phyloP scores from a whole-genome alignment of 2,329 filamentous ascomycete species.

The Nemania serpens region DNA sequence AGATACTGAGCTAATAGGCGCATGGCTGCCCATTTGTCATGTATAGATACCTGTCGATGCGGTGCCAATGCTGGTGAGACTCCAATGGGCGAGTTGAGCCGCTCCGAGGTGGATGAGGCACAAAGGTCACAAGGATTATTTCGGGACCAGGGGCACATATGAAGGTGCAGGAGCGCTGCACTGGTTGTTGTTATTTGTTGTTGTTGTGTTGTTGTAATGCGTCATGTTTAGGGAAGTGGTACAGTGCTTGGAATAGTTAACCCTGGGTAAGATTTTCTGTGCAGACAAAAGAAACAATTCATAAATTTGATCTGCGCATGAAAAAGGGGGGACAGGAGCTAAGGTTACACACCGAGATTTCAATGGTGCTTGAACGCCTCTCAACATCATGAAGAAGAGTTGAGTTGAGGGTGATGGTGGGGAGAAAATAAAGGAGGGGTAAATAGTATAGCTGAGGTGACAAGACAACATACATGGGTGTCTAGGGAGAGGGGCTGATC shows the following conservation, averaged over 20 bases:
- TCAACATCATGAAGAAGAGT: no score
- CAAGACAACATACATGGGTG: not conserved
- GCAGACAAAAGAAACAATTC: slow-evolving; percentile 19
- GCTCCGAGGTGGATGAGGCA: slow-evolving; percentile 14
- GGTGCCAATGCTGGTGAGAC: slow-evolving; percentile 1
- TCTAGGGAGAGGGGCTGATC: slow-evolving; percentile 11
- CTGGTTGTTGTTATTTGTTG: not conserved
- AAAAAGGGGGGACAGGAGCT: not conserved
- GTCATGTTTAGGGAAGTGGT: no score
- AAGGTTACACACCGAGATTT: slow-evolving; percentile 30
- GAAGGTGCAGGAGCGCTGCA: not conserved
- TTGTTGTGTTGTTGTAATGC: not conserved
- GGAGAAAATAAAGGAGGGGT: slow-evolving; percentile 24
- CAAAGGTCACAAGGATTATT: slow-evolving; percentile 9
- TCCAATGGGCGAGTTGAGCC: slow-evolving; percentile 26
- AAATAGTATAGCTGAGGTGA: not conserved
- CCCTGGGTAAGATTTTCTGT: not conserved
- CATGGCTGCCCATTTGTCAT: slow-evolving; percentile 45
- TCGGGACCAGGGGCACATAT: not conserved
- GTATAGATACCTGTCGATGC: slow-evolving; percentile 41
- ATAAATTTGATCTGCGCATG: not conserved
- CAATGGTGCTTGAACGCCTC: not conserved
- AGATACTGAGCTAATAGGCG: slow-evolving; percentile 40
- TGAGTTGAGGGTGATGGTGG: no score
- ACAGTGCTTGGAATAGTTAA: no score